Evolutionary conservation across 192 early-diverging fungal species (phyloP), one percentile per base, ranked within the genome.

Genomic region (Oehlia diaphana): DNA sequence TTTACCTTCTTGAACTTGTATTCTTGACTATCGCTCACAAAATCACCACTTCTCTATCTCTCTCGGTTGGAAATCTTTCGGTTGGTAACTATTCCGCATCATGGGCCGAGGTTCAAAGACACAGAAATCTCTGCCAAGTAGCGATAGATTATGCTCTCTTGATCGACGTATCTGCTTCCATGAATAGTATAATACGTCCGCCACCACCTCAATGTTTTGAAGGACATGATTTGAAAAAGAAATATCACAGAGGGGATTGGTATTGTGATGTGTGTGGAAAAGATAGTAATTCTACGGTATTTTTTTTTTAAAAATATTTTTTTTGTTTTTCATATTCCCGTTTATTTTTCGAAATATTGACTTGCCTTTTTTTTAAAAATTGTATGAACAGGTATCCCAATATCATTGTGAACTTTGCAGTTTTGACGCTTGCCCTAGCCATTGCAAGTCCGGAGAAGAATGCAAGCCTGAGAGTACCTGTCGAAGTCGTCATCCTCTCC

Each of bases 61-160:
- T 76, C 21, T 76, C 74, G 0, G 2, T 76, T 26, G 23, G 31
- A 4, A 23, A 33, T 28, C 37, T 76, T 9, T 63, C 74, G 44
- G n/a, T 76, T 16, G 37, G 37, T 37, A 21, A 76, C 0, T 9
- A 14, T 76, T 64, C 61, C 19, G 74, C 62, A 6, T 42, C 74
- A 63, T 76, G 74, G 74, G 74, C 74, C 64, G 74, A 76, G 64
- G 35, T 76, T 44, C 74, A 76, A 76, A n/a, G 13, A 63, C 74
- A 64, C 16, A 76, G 74, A 64, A 19, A 63, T 14, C 58, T 76
- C 19, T 42, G 62, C 23, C 5, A 76, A n/a, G 74, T 76, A 2
- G 74, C 74, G 26, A 76, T 76, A 26, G 74, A 76, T 76, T 76
- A 76, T 33, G 63, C 58, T 64, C 31, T 76, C 2, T 33, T 76